phyloP scores from a whole-genome alignment of 2,329 filamentous ascomycete species.

The Diaporthe australafricana region DNA sequence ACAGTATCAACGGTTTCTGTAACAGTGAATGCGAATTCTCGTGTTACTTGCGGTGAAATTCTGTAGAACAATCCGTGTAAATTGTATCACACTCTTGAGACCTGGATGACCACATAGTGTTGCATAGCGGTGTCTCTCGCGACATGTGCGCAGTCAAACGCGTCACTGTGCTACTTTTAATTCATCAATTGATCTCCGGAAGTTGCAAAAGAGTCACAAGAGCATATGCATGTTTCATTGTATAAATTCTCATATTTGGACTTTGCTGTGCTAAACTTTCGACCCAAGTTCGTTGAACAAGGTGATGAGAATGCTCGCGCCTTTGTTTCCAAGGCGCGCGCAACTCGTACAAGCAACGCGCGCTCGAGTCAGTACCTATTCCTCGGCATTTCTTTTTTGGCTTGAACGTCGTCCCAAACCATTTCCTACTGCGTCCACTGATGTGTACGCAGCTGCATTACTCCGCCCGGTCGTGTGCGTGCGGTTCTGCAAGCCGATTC shows the following conservation, averaged over 20 bases:
- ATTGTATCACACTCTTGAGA: no score
- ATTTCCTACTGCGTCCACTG: not conserved
- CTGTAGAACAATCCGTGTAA: no score
- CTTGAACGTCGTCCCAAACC: not conserved
- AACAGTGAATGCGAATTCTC: no score
- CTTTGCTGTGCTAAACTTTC: not conserved
- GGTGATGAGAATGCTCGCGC: not conserved
- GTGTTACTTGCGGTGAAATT: no score
- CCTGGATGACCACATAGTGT: no score
- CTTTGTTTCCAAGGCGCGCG: constrained; percentile 10
- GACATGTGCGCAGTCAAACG: no score
- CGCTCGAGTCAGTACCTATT: not conserved
- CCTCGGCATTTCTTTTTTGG: not conserved
- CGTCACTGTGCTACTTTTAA: no score
- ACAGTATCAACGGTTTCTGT: no score
- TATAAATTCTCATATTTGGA: not conserved
- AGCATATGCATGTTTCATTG: no score
- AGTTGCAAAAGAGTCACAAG: no score
- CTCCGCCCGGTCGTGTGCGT: constrained; percentile 3
- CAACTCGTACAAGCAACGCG: not conserved
- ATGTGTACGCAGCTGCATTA: not conserved
- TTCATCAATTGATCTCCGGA: no score
- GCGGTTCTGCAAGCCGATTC: not conserved
- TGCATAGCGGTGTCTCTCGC: no score
- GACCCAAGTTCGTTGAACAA: not conserved